Percentiles rank a stretch among this genome's conserved stretches.
Conservation (phyloP, 129 eudicot genomes). For the Glebionis coronaria region DNA sequence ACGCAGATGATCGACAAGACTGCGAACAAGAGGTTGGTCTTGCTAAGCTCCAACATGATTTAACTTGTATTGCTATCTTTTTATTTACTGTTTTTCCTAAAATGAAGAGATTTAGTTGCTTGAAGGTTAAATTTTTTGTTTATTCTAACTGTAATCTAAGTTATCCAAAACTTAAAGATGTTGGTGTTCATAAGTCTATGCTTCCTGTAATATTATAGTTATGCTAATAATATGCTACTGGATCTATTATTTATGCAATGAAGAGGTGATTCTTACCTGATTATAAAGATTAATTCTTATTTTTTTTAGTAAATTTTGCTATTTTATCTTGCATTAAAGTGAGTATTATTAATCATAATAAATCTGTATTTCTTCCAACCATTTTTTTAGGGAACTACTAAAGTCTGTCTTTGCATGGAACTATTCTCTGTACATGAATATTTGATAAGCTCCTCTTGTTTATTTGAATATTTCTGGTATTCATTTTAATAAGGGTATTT, state of each 20-base stretch:
- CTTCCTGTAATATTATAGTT: no score
- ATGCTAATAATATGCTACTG: no score
- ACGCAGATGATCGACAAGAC: slow-evolving; percentile 24
- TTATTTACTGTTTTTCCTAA: background rate
- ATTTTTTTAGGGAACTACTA: no score
- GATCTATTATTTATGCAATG: no score
- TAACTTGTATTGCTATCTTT: background rate
- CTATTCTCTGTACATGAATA: background rate
- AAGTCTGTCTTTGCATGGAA: background rate
- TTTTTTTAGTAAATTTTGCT: no score
- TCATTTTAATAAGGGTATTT: no score
- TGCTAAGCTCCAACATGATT: slow-evolving; percentile 13
- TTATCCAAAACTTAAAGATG: background rate
- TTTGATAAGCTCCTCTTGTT: background rate
- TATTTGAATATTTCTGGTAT: background rate
- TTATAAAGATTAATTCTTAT: no score
- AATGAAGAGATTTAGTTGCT: background rate
- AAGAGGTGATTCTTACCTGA: no score
- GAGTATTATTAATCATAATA: no score
- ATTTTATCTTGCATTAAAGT: no score
- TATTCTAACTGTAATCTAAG: background rate
- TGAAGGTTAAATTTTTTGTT: background rate
- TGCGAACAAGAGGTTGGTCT: slow-evolving; percentile 26
- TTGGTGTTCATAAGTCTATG: no score
- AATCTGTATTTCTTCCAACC: no score